Base-by-base conservation (phyloP, 192 early-diverging fungal genomes). In the Coemansia sp. region DNA sequence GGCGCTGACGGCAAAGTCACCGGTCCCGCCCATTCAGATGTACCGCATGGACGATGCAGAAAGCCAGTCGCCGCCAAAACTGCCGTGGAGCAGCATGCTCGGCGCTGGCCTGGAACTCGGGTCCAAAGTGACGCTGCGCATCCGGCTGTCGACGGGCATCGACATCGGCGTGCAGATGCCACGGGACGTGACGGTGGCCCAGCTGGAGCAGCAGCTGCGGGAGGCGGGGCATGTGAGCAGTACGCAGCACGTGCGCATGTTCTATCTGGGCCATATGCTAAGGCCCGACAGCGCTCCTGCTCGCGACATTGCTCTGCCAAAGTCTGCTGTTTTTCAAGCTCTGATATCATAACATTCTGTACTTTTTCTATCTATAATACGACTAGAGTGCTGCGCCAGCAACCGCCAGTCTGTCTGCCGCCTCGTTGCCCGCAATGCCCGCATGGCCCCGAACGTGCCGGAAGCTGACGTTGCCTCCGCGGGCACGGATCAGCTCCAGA, bases 341-440 rank as follows among this genome's bases (percentile, higher is more conserved):
- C 46, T 76, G 47, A 42, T 28, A 40, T 26, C 21, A 26, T 48
- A 45, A 41, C 6, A 21, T 40, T 26, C 20, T 12, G n/a, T 23
- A n/a, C n/a, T 43, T 21, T 21, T 10, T 17, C 3, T 16, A 21
- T 21, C 3, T 34, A n/a, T 32, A 21, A 9, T 46, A 8, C 21
- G 11, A 21, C 55, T 7, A 14, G 26, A 32, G 32, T 23, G 89
- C 86, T 23, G 89, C 86, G n/a, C 92, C 93, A 7, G 55, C 37
- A 7, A 85, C 85, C 4, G 93, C 93, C 18, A 96, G 67, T 34
- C 32, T 36, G 62, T 94, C 92, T 0, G 93, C 93, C 51, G 56
- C 79, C 57, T 93, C 90, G 67, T 94, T 96, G 21, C 88, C 92
- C 14, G 65, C 46, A 12, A 80, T 56, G 15, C 91, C 91, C 3